Conservation (phyloP, 2,329 filamentous ascomycete genomes). For the Rutstroemia sp. region DNA sequence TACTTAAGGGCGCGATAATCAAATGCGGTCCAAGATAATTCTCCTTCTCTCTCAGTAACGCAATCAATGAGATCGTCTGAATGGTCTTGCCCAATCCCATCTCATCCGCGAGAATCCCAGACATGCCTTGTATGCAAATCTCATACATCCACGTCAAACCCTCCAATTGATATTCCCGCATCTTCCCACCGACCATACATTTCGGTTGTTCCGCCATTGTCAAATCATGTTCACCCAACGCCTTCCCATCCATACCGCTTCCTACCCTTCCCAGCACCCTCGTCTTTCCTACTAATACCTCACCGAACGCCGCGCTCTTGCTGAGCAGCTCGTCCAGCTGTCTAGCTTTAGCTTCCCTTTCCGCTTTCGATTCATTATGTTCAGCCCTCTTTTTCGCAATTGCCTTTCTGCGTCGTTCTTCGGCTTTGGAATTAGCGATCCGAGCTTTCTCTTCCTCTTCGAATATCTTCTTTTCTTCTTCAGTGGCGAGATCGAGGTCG, state of each 20-base stretch:
- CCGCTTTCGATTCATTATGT: constrained; percentile 40
- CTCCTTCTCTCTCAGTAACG: constrained; percentile 79
- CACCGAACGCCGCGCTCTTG: constrained; percentile 53
- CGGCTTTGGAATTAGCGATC: constrained; percentile 40
- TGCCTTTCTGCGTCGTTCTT: constrained; percentile 27
- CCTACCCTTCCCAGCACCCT: constrained; percentile 55
- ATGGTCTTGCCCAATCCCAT: constrained; percentile 55
- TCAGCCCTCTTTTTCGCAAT: constrained; percentile 37
- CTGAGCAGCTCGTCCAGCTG: constrained; percentile 52
- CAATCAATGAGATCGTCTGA: constrained; percentile 47
- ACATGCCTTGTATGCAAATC: constrained; percentile 56
- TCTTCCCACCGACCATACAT: constrained; percentile 76
- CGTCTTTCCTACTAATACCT: constrained; percentile 57
- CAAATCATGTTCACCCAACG: constrained; percentile 57
- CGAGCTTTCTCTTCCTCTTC: constrained; percentile 40
- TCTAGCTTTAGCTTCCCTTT: constrained; percentile 50
- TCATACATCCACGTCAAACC: constrained; percentile 85
- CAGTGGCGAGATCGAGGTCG: constrained; percentile 17
- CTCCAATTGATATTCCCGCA: constrained; percentile 92
- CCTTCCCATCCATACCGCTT: constrained; percentile 50
- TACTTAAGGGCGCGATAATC: constrained; percentile 84
- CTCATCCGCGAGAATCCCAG: constrained; percentile 52
- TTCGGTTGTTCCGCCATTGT: constrained; percentile 80
- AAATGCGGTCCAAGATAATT: constrained; percentile 79
- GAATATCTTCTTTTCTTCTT: constrained; percentile 24